Percentiles rank a stretch among this genome's conserved stretches.
These are phyloP conservation scores for Crotalaria pallida DNA, from an alignment of 306 rosid genomes.

Conservation along the genomic window DNA sequence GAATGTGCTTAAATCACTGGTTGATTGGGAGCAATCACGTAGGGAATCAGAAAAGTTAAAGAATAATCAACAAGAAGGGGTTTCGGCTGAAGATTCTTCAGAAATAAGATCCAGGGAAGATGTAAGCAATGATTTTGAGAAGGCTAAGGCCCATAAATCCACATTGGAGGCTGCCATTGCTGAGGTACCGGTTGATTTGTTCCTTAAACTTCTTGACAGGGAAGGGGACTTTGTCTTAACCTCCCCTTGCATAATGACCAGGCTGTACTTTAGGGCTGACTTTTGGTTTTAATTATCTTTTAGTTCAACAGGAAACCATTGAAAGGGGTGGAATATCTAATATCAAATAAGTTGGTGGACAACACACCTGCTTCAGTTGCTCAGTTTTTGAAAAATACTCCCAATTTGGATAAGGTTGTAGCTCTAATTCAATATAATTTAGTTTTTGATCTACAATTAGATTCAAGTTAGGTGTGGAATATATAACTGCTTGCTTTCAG, in stretches of 20 bases:
- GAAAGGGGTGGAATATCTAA: constrained; percentile 82
- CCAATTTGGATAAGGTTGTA: constrained; percentile 82
- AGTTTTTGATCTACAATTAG: constrained; percentile 3
- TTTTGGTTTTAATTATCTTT: constrained; percentile 36
- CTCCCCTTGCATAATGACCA: constrained; percentile 14
- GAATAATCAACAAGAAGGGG: constrained; percentile 49
- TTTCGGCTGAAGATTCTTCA: constrained; percentile 54
- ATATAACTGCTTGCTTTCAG: constrained; percentile 47
- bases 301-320: constrained; percentile 93
- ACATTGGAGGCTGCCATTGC: constrained; percentile 91
- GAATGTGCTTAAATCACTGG: constrained; percentile 91
- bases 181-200: constrained; percentile 45
- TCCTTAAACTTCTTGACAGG: constrained; percentile 17
- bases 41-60: constrained; percentile 52
- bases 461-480: constrained; percentile 25
- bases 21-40: constrained; percentile 85
- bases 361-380: constrained; percentile 82
- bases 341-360: constrained; percentile 85
- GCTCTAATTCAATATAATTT: constrained; percentile 21
- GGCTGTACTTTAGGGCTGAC: constrained; percentile 38
- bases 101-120: constrained; percentile 71
- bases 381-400: constrained; percentile 79
- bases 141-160: constrained; percentile 94
- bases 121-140: constrained; percentile 72
- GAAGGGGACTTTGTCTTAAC: constrained; percentile 7